A percentile compares a stretch with the other conserved stretches of the same genome.
phyloP scores from a whole-genome alignment of 2,329 filamentous ascomycete species.

The Verticillium longisporum region DNA sequence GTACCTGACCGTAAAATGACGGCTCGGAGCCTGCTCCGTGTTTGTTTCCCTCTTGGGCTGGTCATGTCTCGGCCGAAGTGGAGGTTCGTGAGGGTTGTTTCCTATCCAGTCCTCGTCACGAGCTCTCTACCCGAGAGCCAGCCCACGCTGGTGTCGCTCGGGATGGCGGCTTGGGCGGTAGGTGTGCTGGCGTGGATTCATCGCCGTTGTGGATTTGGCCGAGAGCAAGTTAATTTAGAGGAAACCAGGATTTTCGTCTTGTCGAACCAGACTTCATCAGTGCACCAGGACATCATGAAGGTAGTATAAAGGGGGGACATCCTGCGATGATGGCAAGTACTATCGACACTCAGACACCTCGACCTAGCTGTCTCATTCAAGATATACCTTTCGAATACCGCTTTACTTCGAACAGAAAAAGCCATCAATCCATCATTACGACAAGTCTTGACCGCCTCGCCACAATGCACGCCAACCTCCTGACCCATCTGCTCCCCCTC shows the following conservation, averaged over 20 bases:
- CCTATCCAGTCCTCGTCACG: background rate
- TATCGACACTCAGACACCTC: too few species aligned
- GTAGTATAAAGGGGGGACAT: too few species aligned
- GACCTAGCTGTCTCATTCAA: too few species aligned
- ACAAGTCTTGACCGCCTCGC: background rate
- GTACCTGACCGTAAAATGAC: too few species aligned
- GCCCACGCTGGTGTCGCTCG: background rate
- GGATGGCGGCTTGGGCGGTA: background rate
- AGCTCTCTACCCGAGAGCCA: background rate
- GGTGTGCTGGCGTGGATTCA: background rate
- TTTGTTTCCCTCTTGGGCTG: background rate
- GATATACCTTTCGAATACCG: too few species aligned
- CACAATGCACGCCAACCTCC: conserved; percentile 7
- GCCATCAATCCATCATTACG: too few species aligned
- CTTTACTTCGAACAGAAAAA: too few species aligned
- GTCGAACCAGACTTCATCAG: background rate
- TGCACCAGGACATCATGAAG: too few species aligned
- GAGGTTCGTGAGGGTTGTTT: background rate
- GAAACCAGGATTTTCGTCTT: background rate
- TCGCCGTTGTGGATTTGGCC: background rate
- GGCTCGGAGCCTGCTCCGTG: background rate
- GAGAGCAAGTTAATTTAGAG: background rate
- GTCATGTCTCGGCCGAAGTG: background rate
- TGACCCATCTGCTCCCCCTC: conserved; percentile 13
- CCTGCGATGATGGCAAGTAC: too few species aligned